Evolutionary conservation across 2,329 filamentous ascomycete species (phyloP), one percentile per base, ranked within the genome.

Genomic region (Xylariaceae sp.): DNA sequence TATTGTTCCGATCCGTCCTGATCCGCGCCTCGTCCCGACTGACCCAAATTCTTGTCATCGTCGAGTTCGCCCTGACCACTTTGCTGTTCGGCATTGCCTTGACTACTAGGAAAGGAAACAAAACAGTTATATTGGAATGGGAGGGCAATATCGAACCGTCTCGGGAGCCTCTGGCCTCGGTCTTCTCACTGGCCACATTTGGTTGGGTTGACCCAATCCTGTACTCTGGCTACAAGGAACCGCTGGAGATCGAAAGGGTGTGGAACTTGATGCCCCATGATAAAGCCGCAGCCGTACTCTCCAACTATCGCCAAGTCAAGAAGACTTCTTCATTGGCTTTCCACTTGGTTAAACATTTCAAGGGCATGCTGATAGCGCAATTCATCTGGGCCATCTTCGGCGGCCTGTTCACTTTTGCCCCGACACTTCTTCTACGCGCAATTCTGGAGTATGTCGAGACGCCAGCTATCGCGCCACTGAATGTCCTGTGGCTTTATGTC

Each of bases 401-500:
- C 9, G 91, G 90, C 17, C 69, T 94, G 36, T 88, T 97, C 59
- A 92, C 89, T 2, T 99, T 97, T 72, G 85, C 89, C 13, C 94
- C 94, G 1, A 99, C 94, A 2, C 76, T 99, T 44, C 81, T 99
- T 17, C 80, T 99, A 39, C 93, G 92, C 67, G 88, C 88, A 14
- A 97, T 99, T 55, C 77, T 99, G 28, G 86, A 97, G 69, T 97
- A 95, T 65, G 88, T 97, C n/a, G 91, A 99, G 72, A 77, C 88
- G 50, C 91, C 92, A 1, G 78, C 82, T 1, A 75, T 78, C 3
- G 87, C 87, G 1, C 92, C 94, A 0, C 73, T 80, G 45, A 97
- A 94, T 67, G 91, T 96, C 16, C 86, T 96, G 18, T 99, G 94
- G 94, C 84, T 99, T 46, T 96, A 93, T 63, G 94, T 97, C 43